phyloP scores from a whole-genome alignment of 2,329 filamentous ascomycete species.

The Sodiomyces alkalinus region DNA sequence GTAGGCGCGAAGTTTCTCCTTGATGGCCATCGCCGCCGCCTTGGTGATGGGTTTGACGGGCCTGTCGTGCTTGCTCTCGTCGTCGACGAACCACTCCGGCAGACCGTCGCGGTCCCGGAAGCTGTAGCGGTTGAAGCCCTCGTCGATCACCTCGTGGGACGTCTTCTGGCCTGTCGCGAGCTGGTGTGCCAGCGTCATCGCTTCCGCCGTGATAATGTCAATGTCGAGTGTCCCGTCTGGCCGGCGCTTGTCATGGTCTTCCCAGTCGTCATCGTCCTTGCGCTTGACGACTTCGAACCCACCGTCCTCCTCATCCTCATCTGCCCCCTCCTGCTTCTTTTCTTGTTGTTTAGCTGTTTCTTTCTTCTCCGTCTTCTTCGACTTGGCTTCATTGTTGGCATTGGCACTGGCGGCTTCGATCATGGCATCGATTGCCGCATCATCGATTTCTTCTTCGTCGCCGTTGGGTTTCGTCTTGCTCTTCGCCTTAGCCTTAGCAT shows the following conservation, averaged over 20 bases:
- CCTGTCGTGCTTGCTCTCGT: constrained; percentile 73
- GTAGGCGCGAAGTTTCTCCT: constrained; percentile 81
- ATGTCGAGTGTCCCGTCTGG: constrained; percentile 62
- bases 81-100: constrained; percentile 95
- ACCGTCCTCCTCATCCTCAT: constrained; percentile 24
- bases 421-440: constrained; percentile 3
- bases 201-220: constrained; percentile 97
- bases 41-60: constrained; percentile 81
- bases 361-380: constrained; percentile 11
- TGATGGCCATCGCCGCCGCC: constrained; percentile 78
- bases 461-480: constrained; percentile 8
- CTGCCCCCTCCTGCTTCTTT: constrained; percentile 5
- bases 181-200: constrained; percentile 91
- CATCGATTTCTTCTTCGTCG: constrained; percentile 4
- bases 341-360: constrained; percentile 9
- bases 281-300: constrained; percentile 49
- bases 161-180: constrained; percentile 77
- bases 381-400: constrained; percentile 12
- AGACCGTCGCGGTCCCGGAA: constrained; percentile 85
- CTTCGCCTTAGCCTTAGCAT: constrained; percentile 14
- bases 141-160: constrained; percentile 67
- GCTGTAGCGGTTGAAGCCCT: constrained; percentile 83
- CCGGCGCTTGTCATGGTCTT: constrained; percentile 45
- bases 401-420: constrained; percentile 11
- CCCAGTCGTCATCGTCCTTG: constrained; percentile 45